Conservation (phyloP, 805 yeast species). For the Pichia paraexigua region DNA sequence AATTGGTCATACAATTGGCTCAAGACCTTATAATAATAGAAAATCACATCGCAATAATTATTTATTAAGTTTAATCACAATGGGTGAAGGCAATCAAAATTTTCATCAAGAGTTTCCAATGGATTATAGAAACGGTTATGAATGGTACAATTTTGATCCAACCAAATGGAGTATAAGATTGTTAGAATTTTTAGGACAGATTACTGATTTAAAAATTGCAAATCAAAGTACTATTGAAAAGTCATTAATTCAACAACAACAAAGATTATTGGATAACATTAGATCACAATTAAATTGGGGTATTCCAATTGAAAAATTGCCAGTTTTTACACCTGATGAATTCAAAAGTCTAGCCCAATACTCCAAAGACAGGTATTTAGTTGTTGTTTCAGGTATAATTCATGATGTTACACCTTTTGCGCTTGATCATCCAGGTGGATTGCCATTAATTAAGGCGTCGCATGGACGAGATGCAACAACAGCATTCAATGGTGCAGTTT, state of each 20-base stretch:
- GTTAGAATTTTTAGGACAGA: conserved; percentile 46
- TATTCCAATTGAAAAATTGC: conserved; percentile 80
- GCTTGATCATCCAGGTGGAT: conserved; percentile 91
- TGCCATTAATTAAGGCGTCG: conserved; percentile 66
- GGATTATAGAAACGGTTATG: conserved; percentile 72
- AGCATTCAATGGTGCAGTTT: conserved; percentile 93
- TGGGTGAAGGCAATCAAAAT: conserved; percentile 89
- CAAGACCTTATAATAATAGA: conserved; percentile 65
- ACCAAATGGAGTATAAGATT: conserved; percentile 66
- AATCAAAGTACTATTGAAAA: conserved; percentile 57
- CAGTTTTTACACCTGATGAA: conserved; percentile 46
- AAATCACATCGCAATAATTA: conserved; percentile 69
- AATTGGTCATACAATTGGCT: conserved; percentile 70
- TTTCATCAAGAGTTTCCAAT: conserved; percentile 94
- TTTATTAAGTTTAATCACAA: conserved; percentile 54
- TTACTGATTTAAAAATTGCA: conserved; percentile 48
- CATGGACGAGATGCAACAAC: conserved; percentile 91
- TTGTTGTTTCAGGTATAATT: conserved; percentile 82
- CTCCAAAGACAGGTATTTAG: conserved; percentile 39
- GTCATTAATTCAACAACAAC: conserved; percentile 74
- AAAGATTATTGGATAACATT: conserved; percentile 68
- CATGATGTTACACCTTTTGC: conserved; percentile 91
- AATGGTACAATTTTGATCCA: conserved; percentile 77
- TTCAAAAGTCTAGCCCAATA: conserved; percentile 33
- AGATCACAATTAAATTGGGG: conserved; percentile 87